Evolutionary conservation across 1,139 yeast species (phyloP), one percentile per base, ranked within the genome.

Genomic region (Saccharomyces uvarum): DNA sequence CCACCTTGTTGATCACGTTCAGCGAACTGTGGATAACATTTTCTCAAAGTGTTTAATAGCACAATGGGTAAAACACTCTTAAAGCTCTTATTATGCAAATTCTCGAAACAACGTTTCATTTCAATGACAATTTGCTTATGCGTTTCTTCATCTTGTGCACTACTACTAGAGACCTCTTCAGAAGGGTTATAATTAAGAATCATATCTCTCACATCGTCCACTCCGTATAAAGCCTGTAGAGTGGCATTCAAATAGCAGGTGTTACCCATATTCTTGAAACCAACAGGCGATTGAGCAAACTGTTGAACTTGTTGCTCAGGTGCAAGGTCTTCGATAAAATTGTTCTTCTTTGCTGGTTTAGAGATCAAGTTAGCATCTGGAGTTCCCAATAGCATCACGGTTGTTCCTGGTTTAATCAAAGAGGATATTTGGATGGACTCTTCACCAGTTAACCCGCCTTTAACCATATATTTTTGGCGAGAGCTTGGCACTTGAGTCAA

Each of bases 161-260:
- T 50, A 13, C 53, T 52, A n/a, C 56, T 53, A 16, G 48, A 55
- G 4, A 41, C 49, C 16, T 38, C 57, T 19, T 46, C 51, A 3
- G 54, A 24, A n/a, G 60, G 56, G 49, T 61, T 59, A 53, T 61
- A 69, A 4, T 56, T 56, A 46, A 68, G 52, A 38, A 70, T 62
- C 56, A 63, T 52, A 13, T 67, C 65, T 51, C 69, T 65, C 42
- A 70, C 57, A 11, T 64, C 63, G 26, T 62, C 81, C 52, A 89
- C 79, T 53, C 82, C 80, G 61, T 80, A 82, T 59, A 93, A 72
- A 0, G 91, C 84, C 71, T 93, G 99, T 59, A 93, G 74, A 2
- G 97, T 83, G 1, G 97, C 84, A 70, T 93, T 93, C 72, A 93
- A 79, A 71, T 93, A 93, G 71, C 99, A 95, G 1, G 99, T 93